These are phyloP conservation scores for Pichia nanzhaoensis DNA, from an alignment of 805 yeast species.

Conservation along the genomic window DNA sequence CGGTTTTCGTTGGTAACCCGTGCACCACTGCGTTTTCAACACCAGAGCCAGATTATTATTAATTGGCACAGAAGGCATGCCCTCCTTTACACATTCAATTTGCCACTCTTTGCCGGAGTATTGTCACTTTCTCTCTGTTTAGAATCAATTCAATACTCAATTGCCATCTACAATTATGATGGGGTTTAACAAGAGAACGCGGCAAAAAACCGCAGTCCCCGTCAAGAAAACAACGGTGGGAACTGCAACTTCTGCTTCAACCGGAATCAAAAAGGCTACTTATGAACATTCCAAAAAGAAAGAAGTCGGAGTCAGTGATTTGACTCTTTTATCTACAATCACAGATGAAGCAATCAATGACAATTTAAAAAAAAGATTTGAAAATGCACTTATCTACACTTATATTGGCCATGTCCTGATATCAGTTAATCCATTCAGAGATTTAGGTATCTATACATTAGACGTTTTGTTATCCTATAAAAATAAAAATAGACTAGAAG, in stretches of 20 bases:
- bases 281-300: constrained; percentile 83
- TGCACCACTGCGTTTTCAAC: too few species aligned
- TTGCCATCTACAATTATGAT: constrained; percentile 8
- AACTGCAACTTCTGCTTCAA: constrained; percentile 48
- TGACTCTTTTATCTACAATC: constrained; percentile 81
- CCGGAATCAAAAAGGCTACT: constrained; percentile 74
- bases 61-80: too few species aligned
- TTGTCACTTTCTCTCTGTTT: neutral
- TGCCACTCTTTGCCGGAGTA: constrained; percentile 4
- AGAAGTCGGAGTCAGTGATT: constrained; percentile 97
- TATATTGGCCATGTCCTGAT: constrained; percentile 92
- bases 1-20: too few species aligned
- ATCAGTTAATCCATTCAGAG: constrained; percentile 94
- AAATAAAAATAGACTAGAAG: constrained; percentile 92
- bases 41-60: too few species aligned
- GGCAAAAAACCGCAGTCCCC: constrained; percentile 40
- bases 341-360: constrained; percentile 91
- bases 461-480: constrained; percentile 67
- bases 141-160: neutral
- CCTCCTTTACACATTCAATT: neutral
- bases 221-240: constrained; percentile 26
- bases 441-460: constrained; percentile 89
- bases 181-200: constrained; percentile 39
- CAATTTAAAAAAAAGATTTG: constrained; percentile 80
- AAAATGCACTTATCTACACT: constrained; percentile 85